These are phyloP conservation scores for Aspergillus haitiensis DNA, from an alignment of 495 filamentous ascomycete genomes.

Conservation along the genomic window DNA sequence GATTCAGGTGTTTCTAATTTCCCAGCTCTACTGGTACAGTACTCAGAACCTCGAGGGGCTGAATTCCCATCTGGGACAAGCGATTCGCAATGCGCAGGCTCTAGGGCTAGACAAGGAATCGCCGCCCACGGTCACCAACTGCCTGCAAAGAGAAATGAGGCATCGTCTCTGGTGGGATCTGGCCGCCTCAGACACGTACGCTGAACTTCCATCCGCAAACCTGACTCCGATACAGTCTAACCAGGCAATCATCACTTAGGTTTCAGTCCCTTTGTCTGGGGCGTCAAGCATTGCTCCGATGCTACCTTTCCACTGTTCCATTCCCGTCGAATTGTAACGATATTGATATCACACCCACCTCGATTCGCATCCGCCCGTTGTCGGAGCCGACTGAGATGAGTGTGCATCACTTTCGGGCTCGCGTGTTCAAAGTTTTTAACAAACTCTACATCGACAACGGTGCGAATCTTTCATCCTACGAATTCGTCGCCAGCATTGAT, in stretches of 20 bases:
- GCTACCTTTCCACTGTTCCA: not conserved
- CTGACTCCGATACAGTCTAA: not conserved
- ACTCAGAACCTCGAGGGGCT: not conserved
- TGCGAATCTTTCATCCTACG: not conserved
- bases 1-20: not conserved
- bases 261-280: not conserved
- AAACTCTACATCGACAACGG: not conserved
- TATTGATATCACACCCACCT: not conserved
- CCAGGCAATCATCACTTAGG: not conserved
- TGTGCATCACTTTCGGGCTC: not conserved
- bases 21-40: not conserved
- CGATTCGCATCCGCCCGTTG: not conserved
- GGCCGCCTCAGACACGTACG: not conserved
- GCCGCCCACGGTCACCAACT: not conserved
- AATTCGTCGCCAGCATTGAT: not conserved
- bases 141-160: not conserved
- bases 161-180: constrained; percentile 1
- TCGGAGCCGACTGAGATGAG: not conserved
- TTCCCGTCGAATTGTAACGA: not conserved
- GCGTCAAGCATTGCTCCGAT: not conserved
- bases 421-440: not conserved
- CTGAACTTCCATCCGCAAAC: not conserved
- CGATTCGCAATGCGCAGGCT: not conserved
- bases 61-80: not conserved
- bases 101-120: not conserved